Evolutionary conservation across 2,329 filamentous ascomycete genomes (phyloP).

Genomic region (Aspergillus fijiensis): DNA sequence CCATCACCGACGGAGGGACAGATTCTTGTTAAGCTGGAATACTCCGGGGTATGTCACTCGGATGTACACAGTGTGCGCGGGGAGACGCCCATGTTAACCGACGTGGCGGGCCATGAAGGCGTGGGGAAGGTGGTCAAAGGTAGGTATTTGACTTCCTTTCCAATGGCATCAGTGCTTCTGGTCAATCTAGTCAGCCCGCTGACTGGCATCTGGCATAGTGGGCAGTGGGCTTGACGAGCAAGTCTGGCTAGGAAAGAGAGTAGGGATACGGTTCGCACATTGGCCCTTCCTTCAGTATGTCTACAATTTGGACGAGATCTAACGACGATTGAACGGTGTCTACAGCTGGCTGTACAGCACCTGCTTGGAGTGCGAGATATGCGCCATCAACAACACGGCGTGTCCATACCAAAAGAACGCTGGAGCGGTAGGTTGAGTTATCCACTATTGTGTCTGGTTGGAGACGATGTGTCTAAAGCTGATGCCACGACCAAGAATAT

Average conservation of each 20-base stretch:
- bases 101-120: constrained; percentile 50
- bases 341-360: constrained; percentile 41
- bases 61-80: constrained; percentile 49
- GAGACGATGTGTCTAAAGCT: background rate
- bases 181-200: background rate
- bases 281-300: background rate
- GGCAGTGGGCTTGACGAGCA: constrained; percentile 27
- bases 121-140: constrained; percentile 44
- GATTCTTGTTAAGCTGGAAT: constrained; percentile 50
- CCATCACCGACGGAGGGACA: constrained; percentile 41
- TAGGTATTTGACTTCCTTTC: constrained; percentile 8
- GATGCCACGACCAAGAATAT: constrained; percentile 30
- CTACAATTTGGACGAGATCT: background rate
- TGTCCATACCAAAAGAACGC: constrained; percentile 42
- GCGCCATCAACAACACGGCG: constrained; percentile 38
- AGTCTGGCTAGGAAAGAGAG: constrained; percentile 32
- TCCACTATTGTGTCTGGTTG: background rate
- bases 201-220: constrained; percentile 17
- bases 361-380: constrained; percentile 41
- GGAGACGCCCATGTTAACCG: constrained; percentile 44
- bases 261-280: constrained; percentile 33
- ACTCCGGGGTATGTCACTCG: constrained; percentile 50
- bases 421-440: constrained; percentile 30
- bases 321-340: constrained; percentile 19
- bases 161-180: background rate